Base-by-base conservation (phyloP, 1,284 basidiomycete genomes). In the Cryptococcus sp. region DNA sequence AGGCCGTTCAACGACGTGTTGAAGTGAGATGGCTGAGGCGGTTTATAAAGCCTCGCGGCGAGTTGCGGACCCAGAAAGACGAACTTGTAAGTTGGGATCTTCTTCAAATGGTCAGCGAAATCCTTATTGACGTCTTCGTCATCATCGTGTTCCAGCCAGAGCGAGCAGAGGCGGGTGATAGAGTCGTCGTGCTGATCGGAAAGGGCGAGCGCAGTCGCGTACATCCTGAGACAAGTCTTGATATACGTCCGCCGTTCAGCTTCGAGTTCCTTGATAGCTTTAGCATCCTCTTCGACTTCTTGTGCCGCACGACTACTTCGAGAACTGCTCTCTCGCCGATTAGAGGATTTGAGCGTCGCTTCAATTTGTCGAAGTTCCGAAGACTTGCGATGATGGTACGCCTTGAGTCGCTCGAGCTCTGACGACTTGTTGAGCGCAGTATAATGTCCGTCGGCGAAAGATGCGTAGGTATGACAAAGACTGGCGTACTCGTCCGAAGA, bases 31-130 rank as follows among this genome's bases (percentile, higher is more conserved):
- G 77, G 35, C 7, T 69, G 69, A 19, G 75, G 63, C 61, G 77
- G 84, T n/a, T 64, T 64, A 35, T 86, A 85, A 20, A 98, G 82
- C 4, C 94, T 85, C 20, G 95, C 93, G 0, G 92, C 88, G 7
- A 99, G 85, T 79, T 99, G 95, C 73, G 94, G 91, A 66, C 90
- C 86, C 38, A 98, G 83, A 72, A 91, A 89, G 25, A 96, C 83
- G 70, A 97, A 89, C 75, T 98, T 98, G 67, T 86, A 83, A 0
- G 93, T 91, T 0, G 93, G 89, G n/a, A 96, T 85, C 1, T 81
- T 79, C 25, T 10, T 11, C 3, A 73, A 58, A 1, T 50, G 25
- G 0, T 19, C 39, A 1, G 79, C 71, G 11, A 95, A 78, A 0
- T 83, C 82, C 3, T 65, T 57, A 13, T 77, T 79, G 27, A 93